Evolutionary conservation across 2,329 filamentous ascomycete genomes (phyloP).

Genomic region (Sordariomycetes sp.): DNA sequence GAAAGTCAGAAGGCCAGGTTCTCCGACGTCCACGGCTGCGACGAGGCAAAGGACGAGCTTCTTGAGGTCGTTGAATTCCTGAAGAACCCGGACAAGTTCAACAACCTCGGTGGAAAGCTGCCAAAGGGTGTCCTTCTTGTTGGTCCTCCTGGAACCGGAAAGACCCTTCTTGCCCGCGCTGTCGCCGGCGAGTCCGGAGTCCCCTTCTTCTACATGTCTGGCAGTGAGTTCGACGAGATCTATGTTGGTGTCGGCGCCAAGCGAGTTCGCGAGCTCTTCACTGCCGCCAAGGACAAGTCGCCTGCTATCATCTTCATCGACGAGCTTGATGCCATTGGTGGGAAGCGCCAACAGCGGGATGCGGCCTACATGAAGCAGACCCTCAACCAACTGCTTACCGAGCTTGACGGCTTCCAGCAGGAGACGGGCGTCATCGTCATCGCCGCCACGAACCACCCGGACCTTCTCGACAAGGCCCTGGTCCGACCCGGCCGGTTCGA

Average conservation of each 20-base stretch:
- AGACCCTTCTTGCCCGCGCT: constrained; percentile 88
- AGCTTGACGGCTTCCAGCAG: constrained; percentile 94
- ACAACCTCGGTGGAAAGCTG: constrained; percentile 86
- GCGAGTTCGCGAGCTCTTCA: constrained; percentile 88
- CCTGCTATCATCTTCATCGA: constrained; percentile 95
- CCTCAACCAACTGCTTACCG: constrained; percentile 90
- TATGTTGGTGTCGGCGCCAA: constrained; percentile 97
- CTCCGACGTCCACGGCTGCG: constrained; percentile 88
- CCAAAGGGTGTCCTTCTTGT: constrained; percentile 94
- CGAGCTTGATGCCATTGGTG: constrained; percentile 87
- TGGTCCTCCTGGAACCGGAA: constrained; percentile 93
- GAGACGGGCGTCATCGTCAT: constrained; percentile 92
- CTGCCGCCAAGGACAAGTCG: constrained; percentile 70
- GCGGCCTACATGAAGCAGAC: constrained; percentile 96
- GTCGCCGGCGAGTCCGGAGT: constrained; percentile 96
- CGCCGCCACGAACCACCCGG: constrained; percentile 90
- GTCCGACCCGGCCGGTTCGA: constrained; percentile 94
- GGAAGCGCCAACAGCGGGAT: constrained; percentile 85
- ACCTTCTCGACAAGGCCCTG: constrained; percentile 86
- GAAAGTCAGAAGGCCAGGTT: constrained; percentile 90
- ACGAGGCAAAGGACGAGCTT: constrained; percentile 96
- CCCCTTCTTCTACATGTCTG: constrained; percentile 99
- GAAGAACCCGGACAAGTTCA: constrained; percentile 87
- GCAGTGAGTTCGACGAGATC: constrained; percentile 95
- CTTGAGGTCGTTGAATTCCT: constrained; percentile 96